Conservation (phyloP, 495 filamentous ascomycete genomes). For the Terfezia claveryi region DNA sequence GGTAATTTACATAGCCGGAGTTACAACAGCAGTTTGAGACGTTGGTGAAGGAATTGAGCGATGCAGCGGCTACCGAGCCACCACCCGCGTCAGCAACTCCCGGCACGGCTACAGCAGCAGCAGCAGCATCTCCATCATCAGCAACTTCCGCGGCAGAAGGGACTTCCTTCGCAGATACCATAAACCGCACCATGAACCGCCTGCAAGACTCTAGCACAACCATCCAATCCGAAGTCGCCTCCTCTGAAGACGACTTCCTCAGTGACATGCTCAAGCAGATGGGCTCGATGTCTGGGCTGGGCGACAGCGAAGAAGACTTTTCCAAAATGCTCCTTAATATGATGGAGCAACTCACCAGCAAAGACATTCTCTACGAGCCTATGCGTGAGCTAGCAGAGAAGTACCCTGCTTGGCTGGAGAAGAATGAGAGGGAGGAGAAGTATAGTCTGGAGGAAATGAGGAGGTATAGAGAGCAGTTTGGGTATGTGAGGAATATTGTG, state of each 20-base stretch:
- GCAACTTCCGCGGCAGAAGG: conserved; percentile 8
- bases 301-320: conserved; percentile 61
- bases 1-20: conserved; percentile 30
- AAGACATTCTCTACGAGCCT: conserved; percentile 92
- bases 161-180: conserved; percentile 59
- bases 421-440: conserved; percentile 36
- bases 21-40: conserved; percentile 70
- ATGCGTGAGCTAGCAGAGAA: conserved; percentile 93
- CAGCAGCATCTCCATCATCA: conserved; percentile 12
- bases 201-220: conserved; percentile 73
- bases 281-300: conserved; percentile 37
- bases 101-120: conserved; percentile 9
- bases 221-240: conserved; percentile 50
- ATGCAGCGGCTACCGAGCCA: conserved; percentile 19
- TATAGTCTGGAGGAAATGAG: conserved; percentile 45
- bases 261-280: conserved; percentile 70
- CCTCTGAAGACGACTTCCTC: conserved; percentile 57
- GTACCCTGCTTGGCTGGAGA: conserved; percentile 68
- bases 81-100: conserved; percentile 6
- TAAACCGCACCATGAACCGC: conserved; percentile 73
- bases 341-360: conserved; percentile 97
- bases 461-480: conserved; percentile 62
- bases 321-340: conserved; percentile 82
- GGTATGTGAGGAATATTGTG: conserved; percentile 70
- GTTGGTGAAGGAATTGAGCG: conserved; percentile 57